Conservation (phyloP, 2,329 filamentous ascomycete genomes). For the Gyromitra esculenta region DNA sequence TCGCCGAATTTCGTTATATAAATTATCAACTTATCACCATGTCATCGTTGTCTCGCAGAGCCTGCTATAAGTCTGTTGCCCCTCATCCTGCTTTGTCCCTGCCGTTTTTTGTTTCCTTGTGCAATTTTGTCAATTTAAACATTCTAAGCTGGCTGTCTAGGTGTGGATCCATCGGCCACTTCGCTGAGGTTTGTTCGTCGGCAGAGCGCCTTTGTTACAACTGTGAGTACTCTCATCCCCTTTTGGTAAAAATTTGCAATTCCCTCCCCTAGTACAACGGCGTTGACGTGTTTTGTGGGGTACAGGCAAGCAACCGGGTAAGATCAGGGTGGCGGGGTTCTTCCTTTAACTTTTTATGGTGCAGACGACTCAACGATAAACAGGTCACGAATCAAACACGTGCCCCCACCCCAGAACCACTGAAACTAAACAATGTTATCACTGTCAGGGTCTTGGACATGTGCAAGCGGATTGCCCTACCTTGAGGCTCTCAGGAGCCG, state of each 20-base stretch:
- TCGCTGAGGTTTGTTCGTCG: constrained; percentile 81
- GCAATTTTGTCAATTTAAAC: constrained; percentile 27
- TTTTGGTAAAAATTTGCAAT: constrained; percentile 45
- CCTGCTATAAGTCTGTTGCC: constrained; percentile 58
- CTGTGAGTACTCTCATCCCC: constrained; percentile 70
- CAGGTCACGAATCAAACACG: constrained; percentile 96
- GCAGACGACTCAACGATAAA: constrained; percentile 33
- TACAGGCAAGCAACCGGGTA: constrained; percentile 81
- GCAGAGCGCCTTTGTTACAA: constrained; percentile 99
- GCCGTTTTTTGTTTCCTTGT: constrained; percentile 1
- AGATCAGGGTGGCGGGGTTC: constrained; percentile 33
- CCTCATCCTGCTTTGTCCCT: constrained; percentile 5
- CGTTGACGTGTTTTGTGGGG: constrained; percentile 56
- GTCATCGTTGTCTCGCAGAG: constrained; percentile 58
- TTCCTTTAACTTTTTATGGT: constrained; percentile 17
- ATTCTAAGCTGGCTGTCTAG: constrained; percentile 59
- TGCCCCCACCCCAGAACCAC: constrained; percentile 97
- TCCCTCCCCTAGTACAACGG: constrained; percentile 26
- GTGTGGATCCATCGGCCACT: constrained; percentile 67
- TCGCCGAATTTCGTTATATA: constrained; percentile 48
- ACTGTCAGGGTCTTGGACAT: constrained; percentile 97
- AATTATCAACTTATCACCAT: constrained; percentile 46
- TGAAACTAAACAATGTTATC: constrained; percentile 99
- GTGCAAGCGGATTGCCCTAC: constrained; percentile 99
- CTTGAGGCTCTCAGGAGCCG: constrained; percentile 83